These are phyloP conservation scores for Nectriaceae sp. DNA, from an alignment of 2,329 filamentous ascomycete species.

Conservation along the genomic window DNA sequence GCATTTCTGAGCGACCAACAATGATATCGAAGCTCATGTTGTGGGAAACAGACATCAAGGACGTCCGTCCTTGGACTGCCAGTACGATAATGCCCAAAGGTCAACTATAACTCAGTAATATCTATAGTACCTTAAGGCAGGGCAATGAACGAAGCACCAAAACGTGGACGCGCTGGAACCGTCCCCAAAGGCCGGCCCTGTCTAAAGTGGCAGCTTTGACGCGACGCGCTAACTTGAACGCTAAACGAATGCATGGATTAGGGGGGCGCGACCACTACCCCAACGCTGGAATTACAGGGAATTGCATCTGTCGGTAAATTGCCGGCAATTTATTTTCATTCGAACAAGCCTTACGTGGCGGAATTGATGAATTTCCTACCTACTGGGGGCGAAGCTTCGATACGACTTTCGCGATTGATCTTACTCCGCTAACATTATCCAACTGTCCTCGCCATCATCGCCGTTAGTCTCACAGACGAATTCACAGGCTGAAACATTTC, in stretches of 20 bases:
- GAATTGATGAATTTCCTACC: conserved; percentile 24
- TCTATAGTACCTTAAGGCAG: too few species aligned
- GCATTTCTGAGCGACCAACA: not conserved
- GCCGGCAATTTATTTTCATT: conserved; percentile 18
- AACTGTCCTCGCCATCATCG: conserved; percentile 8
- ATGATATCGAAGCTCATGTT: too few species aligned
- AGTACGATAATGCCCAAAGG: too few species aligned
- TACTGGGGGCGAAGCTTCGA: conserved; percentile 3
- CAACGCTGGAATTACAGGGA: conserved; percentile 9
- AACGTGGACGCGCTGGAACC: too few species aligned
- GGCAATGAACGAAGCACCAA: too few species aligned
- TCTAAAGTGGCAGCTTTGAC: conserved; percentile 13
- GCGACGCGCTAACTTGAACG: too few species aligned
- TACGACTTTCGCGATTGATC: conserved; percentile 9
- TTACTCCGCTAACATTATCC: conserved; percentile 10
- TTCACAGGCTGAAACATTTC: too few species aligned
- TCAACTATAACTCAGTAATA: too few species aligned
- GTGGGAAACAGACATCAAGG: too few species aligned
- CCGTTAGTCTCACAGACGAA: conserved; percentile 1
- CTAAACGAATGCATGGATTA: not conserved
- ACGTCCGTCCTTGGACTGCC: too few species aligned
- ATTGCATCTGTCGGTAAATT: conserved; percentile 19
- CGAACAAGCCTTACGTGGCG: conserved; percentile 20
- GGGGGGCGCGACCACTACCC: too few species aligned
- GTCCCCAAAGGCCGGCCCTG: not conserved